These are phyloP conservation scores for sorghum (Sorghum bicolor) DNA, from an alignment of 176 grass and related monocot species.

Conservation along the genomic window DNA sequence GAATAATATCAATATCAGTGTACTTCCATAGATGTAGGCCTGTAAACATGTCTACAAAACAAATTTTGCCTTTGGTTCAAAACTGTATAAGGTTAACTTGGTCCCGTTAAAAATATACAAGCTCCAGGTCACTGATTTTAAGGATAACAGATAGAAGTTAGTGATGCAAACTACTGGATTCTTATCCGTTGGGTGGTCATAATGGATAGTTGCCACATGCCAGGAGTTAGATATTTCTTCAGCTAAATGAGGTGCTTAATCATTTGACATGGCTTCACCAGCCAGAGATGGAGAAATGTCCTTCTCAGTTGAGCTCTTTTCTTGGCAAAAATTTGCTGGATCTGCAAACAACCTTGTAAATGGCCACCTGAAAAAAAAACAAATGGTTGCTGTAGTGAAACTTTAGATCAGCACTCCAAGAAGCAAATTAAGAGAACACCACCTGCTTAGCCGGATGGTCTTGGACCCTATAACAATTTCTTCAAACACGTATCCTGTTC, in stretches of 20 bases:
- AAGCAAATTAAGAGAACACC: slow-evolving; percentile 5
- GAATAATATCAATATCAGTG: slow-evolving; percentile 29
- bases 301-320: slow-evolving; percentile 32
- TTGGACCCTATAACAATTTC: slow-evolving; percentile 50
- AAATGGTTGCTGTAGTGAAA: slow-evolving; percentile 18
- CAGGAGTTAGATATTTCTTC: slow-evolving; percentile 37
- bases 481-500: slow-evolving; percentile 51
- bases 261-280: slow-evolving; percentile 11
- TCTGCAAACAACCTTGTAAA: slow-evolving; percentile 53
- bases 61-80: background rate
- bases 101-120: background rate
- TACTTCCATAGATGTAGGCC: background rate
- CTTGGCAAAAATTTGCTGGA: slow-evolving; percentile 41
- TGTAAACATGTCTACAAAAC: background rate
- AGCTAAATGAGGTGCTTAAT: slow-evolving; percentile 14
- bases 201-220: slow-evolving; percentile 34
- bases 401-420: background rate
- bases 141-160: slow-evolving; percentile 20
- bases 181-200: slow-evolving; percentile 17
- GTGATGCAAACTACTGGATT: background rate
- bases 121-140: slow-evolving; percentile 4
- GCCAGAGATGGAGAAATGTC: slow-evolving; percentile 22
- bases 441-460: slow-evolving; percentile 60
- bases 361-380: slow-evolving; percentile 35
- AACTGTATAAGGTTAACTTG: slow-evolving; percentile 6